Evolutionary conservation across 345 rosid species (phyloP).

Genomic region (Arabidopsis suecica): DNA sequence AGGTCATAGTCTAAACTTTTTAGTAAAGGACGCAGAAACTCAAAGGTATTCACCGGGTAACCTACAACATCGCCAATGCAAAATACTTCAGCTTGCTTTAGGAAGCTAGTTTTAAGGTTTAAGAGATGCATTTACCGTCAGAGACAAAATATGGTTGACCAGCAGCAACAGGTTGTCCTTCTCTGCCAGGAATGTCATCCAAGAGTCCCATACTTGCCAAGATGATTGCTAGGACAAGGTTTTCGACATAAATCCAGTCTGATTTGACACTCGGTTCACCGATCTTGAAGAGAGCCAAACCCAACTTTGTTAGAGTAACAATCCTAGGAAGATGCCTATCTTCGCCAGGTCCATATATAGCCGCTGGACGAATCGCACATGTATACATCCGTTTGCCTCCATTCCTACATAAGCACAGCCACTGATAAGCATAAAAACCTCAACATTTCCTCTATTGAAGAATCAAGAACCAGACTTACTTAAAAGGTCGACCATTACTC

Average conservation of each 20-base stretch:
- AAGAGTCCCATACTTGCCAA: constrained; percentile 92
- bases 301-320: constrained; percentile 68
- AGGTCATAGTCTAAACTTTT: constrained; percentile 73
- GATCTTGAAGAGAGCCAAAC: constrained; percentile 63
- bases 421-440: neutral
- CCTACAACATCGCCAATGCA: constrained; percentile 52
- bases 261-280: constrained; percentile 75
- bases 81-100: neutral
- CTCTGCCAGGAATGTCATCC: constrained; percentile 80
- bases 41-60: constrained; percentile 81
- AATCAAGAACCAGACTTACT: constrained; percentile 55
- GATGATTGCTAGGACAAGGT: constrained; percentile 79
- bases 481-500: constrained; percentile 70
- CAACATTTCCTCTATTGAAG: neutral
- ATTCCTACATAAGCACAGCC: constrained; percentile 50
- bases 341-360: constrained; percentile 95
- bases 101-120: neutral
- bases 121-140: constrained; percentile 65
- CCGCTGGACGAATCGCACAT: constrained; percentile 90
- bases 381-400: constrained; percentile 65
- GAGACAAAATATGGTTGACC: constrained; percentile 94
- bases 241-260: constrained; percentile 91
- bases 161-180: constrained; percentile 75
- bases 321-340: constrained; percentile 93
- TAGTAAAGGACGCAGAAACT: constrained; percentile 73